A percentile compares a stretch with the other conserved stretches of the same genome.
Evolutionary conservation across 441 rosid species (phyloP).

Genomic region (Jatropha multifida): DNA sequence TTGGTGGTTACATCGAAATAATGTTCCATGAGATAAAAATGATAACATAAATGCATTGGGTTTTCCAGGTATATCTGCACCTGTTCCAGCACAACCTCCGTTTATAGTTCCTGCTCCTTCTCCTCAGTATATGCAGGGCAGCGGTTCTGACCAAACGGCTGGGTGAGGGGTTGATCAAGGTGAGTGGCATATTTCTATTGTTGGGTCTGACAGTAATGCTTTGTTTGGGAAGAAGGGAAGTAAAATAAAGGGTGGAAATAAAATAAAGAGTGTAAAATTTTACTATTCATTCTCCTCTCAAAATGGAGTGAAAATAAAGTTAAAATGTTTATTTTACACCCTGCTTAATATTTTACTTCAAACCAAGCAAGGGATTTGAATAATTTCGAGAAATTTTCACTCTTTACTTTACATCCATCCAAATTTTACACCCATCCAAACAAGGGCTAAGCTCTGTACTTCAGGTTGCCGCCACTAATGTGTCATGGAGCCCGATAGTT

Average conservation of each 20-base stretch:
- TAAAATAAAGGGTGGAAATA: too few relatives aligned
- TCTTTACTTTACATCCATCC: too few relatives aligned
- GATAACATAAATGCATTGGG: conserved; percentile 14
- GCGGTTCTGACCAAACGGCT: conserved; percentile 78
- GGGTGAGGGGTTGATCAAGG: conserved; percentile 70
- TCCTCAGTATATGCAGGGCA: conserved; percentile 65
- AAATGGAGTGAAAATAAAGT: too few relatives aligned
- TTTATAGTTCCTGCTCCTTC: conserved; percentile 71
- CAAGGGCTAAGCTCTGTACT: background rate
- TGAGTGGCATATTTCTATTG: conserved; percentile 25
- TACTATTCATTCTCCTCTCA: too few relatives aligned
- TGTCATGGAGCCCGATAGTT: background rate
- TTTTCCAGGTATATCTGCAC: conserved; percentile 47
- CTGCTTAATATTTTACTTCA: too few relatives aligned
- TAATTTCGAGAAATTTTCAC: too few relatives aligned
- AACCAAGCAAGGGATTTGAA: too few relatives aligned
- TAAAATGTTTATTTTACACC: too few relatives aligned
- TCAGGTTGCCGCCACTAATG: conserved; percentile 1
- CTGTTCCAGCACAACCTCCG: conserved; percentile 61
- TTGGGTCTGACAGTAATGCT: background rate
- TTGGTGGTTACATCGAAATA: background rate
- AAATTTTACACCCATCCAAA: too few relatives aligned
- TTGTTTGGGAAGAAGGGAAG: too few relatives aligned
- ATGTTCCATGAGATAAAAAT: conserved; percentile 6
- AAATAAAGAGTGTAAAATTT: too few relatives aligned